Evolutionary conservation across 73 alveolate genomes (phyloP), one percentile per base, ranked within the genome.

Genomic region (Paramecium sexaurelia): DNA sequence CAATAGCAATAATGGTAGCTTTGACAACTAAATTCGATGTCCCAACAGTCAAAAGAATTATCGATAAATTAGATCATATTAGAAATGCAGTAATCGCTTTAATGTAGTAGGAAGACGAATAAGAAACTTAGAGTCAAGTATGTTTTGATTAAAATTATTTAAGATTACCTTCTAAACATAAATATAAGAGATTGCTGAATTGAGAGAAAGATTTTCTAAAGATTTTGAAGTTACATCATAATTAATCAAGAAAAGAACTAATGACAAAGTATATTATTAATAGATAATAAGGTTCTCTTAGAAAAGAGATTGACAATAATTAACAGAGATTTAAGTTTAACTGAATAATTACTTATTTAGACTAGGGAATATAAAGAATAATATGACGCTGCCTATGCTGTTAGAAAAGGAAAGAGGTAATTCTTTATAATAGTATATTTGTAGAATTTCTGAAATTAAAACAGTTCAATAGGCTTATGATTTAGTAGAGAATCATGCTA

Each of bases 401-500:
- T 35, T 5, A 73, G 87, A 33, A 73, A 73, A 73, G 87, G 61
- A 10, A 73, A 73, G 35, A 73, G 87, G 87, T 73, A 73, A 13
- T 11, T 32, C 3, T 15, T 3, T 8, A 10, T 29, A 33, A 66
- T 66, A 0, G 10, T 35, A 32, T 0, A 9, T 32, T 32, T 0
- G n/a, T 73, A 73, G 87, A 73, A 73, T 73, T 27, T 29, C 39
- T 32, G 87, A 73, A 37, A 73, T 73, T n/a, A 73, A 73, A 73
- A 73, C 87, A 2, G 87, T 73, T 32, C 45, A 73, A 73, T 20
- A 35, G 3, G 87, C 87, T n/a, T 73, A 73, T 36, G 87, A 73
- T 20, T 37, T 73, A 36, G 87, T 73, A 73, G 87, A 73, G 2
- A 73, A 35, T 20, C 57, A 73, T 33, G 61, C 87, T 35, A 73